These are phyloP conservation scores for Dryadomyces sulphureus DNA, from an alignment of 2,329 filamentous ascomycete genomes.

Conservation along the genomic window DNA sequence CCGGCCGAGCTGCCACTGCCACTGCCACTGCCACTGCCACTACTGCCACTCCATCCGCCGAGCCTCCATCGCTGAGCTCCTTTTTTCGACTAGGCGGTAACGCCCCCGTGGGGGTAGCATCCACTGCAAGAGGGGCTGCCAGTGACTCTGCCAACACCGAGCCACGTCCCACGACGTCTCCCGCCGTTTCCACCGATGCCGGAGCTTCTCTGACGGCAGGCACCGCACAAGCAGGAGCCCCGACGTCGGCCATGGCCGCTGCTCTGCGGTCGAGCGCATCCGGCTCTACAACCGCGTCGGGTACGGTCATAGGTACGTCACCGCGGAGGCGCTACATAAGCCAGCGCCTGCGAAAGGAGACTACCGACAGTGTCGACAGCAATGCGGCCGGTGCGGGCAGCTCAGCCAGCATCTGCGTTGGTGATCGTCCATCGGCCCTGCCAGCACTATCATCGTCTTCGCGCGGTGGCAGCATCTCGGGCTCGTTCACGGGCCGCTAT, in stretches of 20 bases:
- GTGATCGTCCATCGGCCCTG: conserved; percentile 22
- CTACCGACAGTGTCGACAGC: background rate
- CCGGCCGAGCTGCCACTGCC: conserved; percentile 30
- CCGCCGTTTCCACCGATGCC: background rate
- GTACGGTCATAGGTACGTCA: background rate
- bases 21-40: background rate
- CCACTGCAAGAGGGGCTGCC: too few species aligned
- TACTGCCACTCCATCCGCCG: conserved; percentile 37
- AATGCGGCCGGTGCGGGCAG: conserved; percentile 6
- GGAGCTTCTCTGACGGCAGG: conserved; percentile 16
- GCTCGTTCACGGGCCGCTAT: conserved; percentile 17
- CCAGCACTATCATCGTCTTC: conserved; percentile 19
- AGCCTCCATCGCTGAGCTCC: conserved; percentile 49
- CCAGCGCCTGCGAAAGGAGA: background rate
- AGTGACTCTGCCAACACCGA: too few species aligned
- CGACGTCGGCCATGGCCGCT: conserved; percentile 9
- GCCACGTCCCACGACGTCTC: too few species aligned
- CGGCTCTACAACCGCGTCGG: background rate
- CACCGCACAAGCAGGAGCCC: background rate
- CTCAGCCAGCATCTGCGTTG: background rate
- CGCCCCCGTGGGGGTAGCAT: background rate
- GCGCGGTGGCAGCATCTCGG: conserved; percentile 29
- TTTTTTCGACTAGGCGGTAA: conserved; percentile 31
- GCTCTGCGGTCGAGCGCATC: background rate
- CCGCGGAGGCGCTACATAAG: conserved; percentile 10